Percentiles rank a stretch among this genome's conserved stretches.
Conservation (phyloP, 164 flowering plant genomes). For the Vitis riparia region DNA sequence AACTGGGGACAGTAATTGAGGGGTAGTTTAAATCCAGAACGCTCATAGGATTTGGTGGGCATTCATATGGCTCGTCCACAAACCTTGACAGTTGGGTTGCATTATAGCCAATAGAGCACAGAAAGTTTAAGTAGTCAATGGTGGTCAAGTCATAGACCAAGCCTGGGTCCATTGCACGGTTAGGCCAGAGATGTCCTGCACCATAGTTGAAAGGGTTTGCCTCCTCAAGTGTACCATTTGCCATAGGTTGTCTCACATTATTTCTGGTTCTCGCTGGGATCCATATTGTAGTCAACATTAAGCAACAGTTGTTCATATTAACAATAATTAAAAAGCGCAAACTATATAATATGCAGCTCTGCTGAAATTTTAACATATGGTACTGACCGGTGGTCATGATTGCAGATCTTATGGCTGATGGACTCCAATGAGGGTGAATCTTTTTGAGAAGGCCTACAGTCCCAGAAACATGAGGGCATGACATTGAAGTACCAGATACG, state of each 20-base stretch:
- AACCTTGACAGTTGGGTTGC: too few species aligned
- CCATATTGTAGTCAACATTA: neutral
- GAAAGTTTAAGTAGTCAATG: too few species aligned
- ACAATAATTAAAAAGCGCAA: too few species aligned
- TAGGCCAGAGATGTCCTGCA: neutral
- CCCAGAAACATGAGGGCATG: too few species aligned
- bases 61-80: neutral
- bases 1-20: neutral
- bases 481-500: too few species aligned
- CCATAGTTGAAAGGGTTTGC: slow-evolving; percentile 4
- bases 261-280: neutral
- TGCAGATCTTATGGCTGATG: neutral
- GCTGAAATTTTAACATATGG: neutral
- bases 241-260: neutral
- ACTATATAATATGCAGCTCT: too few species aligned
- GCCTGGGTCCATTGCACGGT: neutral
- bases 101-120: too few species aligned
- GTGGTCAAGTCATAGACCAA: too few species aligned
- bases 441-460: too few species aligned
- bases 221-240: neutral
- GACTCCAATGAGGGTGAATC: neutral
- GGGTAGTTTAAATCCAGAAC: neutral
- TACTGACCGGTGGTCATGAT: slow-evolving; percentile 1
- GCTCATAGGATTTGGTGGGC: neutral
- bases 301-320: too few species aligned